Evolutionary conservation across 2,329 filamentous ascomycete species (phyloP).

Genomic region (Diaporthe caulivora): DNA sequence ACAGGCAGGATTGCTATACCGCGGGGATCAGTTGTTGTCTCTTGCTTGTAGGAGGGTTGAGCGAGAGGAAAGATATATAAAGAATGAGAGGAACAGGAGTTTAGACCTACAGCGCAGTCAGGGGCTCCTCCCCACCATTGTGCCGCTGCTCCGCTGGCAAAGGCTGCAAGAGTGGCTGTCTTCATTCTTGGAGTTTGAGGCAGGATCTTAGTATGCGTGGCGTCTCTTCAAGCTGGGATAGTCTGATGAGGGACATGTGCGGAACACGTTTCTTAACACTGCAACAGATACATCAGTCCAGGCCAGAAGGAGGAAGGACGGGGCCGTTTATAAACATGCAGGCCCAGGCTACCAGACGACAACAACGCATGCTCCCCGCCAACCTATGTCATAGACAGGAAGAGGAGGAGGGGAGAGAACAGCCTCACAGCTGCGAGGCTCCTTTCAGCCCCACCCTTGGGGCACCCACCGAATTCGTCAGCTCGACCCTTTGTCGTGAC

Average conservation of each 20-base stretch:
- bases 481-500: background rate
- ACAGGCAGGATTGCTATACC: constrained; percentile 56
- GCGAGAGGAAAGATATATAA: background rate
- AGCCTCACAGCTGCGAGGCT: constrained; percentile 29
- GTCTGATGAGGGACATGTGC: background rate
- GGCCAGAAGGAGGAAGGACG: background rate
- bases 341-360: background rate
- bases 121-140: constrained; percentile 56
- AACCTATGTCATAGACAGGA: constrained; percentile 13
- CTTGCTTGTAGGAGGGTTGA: background rate
- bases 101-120: constrained; percentile 55
- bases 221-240: background rate
- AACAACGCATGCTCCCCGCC: background rate
- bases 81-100: background rate
- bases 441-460: constrained; percentile 7
- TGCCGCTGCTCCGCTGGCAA: constrained; percentile 41
- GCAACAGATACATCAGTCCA: background rate
- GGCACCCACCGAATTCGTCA: background rate
- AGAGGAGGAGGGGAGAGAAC: background rate
- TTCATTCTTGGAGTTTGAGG: constrained; percentile 18
- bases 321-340: constrained; percentile 10
- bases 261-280: background rate
- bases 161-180: constrained; percentile 23
- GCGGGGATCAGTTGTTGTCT: constrained; percentile 19
- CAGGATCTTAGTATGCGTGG: background rate